Base-by-base conservation (phyloP, 257 asterid species). In the Buddleja alternifolia region DNA sequence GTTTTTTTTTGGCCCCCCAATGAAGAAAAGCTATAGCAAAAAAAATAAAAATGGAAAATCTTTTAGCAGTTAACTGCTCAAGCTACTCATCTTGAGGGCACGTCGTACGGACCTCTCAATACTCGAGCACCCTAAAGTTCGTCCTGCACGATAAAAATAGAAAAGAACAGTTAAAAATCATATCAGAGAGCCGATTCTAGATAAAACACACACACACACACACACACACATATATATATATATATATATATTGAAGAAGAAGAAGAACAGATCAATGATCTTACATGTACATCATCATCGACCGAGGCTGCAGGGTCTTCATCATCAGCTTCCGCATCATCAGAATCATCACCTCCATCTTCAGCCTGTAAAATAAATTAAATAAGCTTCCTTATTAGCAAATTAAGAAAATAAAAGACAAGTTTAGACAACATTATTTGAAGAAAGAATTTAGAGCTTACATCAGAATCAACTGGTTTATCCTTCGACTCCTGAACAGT, bases 271-370 rank as follows among this genome's bases (percentile, higher is more conserved):
- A 15, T 1, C 3, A 8, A 36, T 19, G 46, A 56, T 19, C 79
- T 82, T 89, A 91, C 96, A 70, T 88, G 91, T 16, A 54, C 77
- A 32, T 82, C 91, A 8, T 81, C 89, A 2, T 85, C 86, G 21
- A 66, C 73, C 3, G 82, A 42, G 8, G 75, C 69, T 7, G 60
- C 60, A 20, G 71, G 56, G 41, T 82, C 87, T 42, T 80, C 96
- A 32, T 44, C 60, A 29, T 29, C 34, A 5, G 2, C 34, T 1
- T 29, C 34, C 5, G 34, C 88, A 19, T 81, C 78, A 34, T 81
- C 93, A 51, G 80, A 76, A 4, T 84, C 90, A 8, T 75, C 71
- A 23, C 63, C 71, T 48, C 78, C 96, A 25, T 84, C 96, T 67
- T 88, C 98, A 58, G 84, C 95, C 97, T 92, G 89, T 20, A 19